Evolutionary conservation across 208 protist genomes (phyloP).

Genomic region (Crithidia mellificae): DNA sequence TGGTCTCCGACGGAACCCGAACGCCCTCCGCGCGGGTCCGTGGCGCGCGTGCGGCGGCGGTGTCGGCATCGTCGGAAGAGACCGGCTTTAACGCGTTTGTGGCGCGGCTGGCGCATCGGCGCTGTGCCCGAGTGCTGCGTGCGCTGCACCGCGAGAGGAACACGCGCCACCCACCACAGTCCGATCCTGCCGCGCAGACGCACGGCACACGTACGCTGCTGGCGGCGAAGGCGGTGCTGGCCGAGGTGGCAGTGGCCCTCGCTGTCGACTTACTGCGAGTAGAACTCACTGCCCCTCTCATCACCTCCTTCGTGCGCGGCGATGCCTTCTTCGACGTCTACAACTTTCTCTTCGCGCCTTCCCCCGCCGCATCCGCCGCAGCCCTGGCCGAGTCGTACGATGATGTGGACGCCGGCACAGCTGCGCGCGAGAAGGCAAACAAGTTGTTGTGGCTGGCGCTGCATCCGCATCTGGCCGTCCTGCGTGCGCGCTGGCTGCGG

Average conservation of each 20-base stretch:
- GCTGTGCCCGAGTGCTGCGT: slow-evolving; percentile 8
- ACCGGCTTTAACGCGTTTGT: slow-evolving; percentile 8
- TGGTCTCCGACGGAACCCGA: background rate
- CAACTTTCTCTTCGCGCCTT: slow-evolving; percentile 25
- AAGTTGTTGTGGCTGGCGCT: too few species aligned
- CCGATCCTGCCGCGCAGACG: background rate
- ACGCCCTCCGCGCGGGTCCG: slow-evolving; percentile 2
- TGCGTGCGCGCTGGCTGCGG: slow-evolving; percentile 33
- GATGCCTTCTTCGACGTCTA: slow-evolving; percentile 25
- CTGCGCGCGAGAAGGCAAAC: too few species aligned
- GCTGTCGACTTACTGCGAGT: slow-evolving; percentile 32
- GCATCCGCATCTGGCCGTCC: slow-evolving; percentile 19
- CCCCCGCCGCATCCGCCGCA: background rate
- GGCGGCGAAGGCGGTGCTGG: background rate
- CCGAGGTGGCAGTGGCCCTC: slow-evolving; percentile 15
- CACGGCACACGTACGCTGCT: too few species aligned
- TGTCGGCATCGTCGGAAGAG: slow-evolving; percentile 1
- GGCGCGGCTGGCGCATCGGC: slow-evolving; percentile 19
- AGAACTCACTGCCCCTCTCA: slow-evolving; percentile 8
- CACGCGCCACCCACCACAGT: background rate
- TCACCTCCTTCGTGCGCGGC: background rate
- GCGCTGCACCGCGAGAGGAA: background rate
- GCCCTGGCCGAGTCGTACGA: too few species aligned
- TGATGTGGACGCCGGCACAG: too few species aligned
- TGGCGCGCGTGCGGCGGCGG: background rate